Evolutionary conservation across 441 rosid genomes (phyloP).

Genomic region (Viola pubescens): DNA sequence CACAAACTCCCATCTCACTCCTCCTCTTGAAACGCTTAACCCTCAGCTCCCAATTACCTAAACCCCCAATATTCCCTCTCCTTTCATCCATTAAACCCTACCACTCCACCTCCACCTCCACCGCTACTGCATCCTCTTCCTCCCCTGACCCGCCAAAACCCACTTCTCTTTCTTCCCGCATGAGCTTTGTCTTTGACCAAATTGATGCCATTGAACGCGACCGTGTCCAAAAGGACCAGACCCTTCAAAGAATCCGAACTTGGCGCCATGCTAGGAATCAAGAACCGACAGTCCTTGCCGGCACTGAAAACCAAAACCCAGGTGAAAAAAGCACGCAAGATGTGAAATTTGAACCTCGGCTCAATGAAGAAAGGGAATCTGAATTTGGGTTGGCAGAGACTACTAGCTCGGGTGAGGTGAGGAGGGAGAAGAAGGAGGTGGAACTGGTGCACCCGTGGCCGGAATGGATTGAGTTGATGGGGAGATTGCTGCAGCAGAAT

Average conservation of each 20-base stretch:
- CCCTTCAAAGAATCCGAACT: slow-evolving; percentile 77
- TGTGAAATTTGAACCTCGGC: slow-evolving; percentile 13
- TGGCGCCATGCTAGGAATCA: slow-evolving; percentile 68
- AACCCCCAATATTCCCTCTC: slow-evolving; percentile 14
- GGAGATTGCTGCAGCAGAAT: slow-evolving; percentile 69
- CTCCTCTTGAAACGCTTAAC: slow-evolving; percentile 45
- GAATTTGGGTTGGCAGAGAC: slow-evolving; percentile 5
- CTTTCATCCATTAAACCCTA: slow-evolving; percentile 24
- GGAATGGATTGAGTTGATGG: slow-evolving; percentile 94
- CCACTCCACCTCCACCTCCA: slow-evolving; percentile 38
- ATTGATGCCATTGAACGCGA: slow-evolving; percentile 76
- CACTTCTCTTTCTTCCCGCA: slow-evolving; percentile 70
- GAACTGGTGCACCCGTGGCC: slow-evolving; percentile 94
- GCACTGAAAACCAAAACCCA: background rate
- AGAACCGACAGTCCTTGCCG: slow-evolving; percentile 4
- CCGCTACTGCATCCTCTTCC: slow-evolving; percentile 3
- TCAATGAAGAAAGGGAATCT: background rate
- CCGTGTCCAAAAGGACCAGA: slow-evolving; percentile 47
- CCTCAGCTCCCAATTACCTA: slow-evolving; percentile 21
- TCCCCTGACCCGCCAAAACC: slow-evolving; percentile 38
- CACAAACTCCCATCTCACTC: slow-evolving; percentile 36
- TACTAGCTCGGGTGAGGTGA: background rate
- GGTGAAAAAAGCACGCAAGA: slow-evolving; percentile 7
- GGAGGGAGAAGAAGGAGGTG: slow-evolving; percentile 29
- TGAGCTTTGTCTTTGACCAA: slow-evolving; percentile 86